Evolutionary conservation across 2,329 filamentous ascomycete genomes (phyloP).

Genomic region (Penicillium concentricum): DNA sequence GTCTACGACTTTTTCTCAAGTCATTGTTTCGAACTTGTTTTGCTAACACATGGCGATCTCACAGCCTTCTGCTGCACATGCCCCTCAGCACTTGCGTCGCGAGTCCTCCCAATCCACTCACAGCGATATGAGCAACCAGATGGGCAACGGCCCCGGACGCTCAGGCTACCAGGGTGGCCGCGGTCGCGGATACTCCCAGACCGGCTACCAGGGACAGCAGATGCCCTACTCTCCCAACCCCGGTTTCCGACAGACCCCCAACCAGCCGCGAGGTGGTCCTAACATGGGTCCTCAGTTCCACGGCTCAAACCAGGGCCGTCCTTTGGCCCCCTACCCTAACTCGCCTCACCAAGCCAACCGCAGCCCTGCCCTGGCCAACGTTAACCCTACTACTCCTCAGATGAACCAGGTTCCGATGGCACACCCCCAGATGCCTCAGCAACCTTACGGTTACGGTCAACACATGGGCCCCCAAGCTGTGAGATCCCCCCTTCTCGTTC

Average conservation of each 20-base stretch:
- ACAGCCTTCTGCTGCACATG: conserved; percentile 60
- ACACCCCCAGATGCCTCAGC: conserved; percentile 62
- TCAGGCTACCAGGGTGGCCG: conserved; percentile 57
- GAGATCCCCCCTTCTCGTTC: conserved; percentile 47
- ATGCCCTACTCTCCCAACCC: conserved; percentile 56
- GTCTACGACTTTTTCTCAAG: neutral
- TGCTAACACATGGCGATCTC: conserved; percentile 58
- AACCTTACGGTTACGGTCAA: conserved; percentile 57
- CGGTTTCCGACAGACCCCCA: conserved; percentile 52
- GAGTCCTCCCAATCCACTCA: conserved; percentile 83
- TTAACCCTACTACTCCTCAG: conserved; percentile 68
- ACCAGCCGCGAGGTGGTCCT: conserved; percentile 50
- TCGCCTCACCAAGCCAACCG: conserved; percentile 64
- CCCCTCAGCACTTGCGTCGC: conserved; percentile 74
- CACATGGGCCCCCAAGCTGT: conserved; percentile 61
- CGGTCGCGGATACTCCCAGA: conserved; percentile 57
- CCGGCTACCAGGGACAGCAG: conserved; percentile 50
- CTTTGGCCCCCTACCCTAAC: conserved; percentile 53
- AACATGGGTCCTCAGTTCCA: conserved; percentile 55
- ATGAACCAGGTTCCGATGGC: conserved; percentile 69
- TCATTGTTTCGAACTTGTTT: conserved; percentile 4
- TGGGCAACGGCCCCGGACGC: conserved; percentile 52
- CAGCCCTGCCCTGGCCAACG: conserved; percentile 65
- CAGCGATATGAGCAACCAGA: conserved; percentile 63
- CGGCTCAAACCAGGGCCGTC: conserved; percentile 43